phyloP scores from a whole-genome alignment of 129 eudicot genomes.

The Pseudognaphalium luteoalbum region DNA sequence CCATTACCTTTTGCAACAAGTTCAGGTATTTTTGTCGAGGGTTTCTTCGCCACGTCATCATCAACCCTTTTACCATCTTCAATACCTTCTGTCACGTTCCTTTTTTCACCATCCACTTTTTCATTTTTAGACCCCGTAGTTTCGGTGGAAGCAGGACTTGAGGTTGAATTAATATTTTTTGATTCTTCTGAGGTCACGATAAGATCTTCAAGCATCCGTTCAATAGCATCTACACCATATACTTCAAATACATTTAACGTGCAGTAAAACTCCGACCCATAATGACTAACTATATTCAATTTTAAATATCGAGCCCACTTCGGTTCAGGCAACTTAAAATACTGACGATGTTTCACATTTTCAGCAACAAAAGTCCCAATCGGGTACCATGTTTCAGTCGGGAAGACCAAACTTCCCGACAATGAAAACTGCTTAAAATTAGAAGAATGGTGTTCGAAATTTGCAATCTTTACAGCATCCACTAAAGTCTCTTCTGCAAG shows the following conservation, averaged over 20 bases:
- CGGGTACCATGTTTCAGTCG: slow-evolving; percentile 66
- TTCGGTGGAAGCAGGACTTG: slow-evolving; percentile 32
- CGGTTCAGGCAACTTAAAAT: slow-evolving; percentile 77
- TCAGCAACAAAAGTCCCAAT: slow-evolving; percentile 86
- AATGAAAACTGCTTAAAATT: slow-evolving; percentile 77
- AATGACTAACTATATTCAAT: slow-evolving; percentile 75
- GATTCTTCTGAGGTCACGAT: slow-evolving; percentile 66
- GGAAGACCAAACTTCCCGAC: slow-evolving; percentile 77
- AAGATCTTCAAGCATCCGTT: slow-evolving; percentile 95
- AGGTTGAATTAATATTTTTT: slow-evolving; percentile 42
- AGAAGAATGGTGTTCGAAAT: slow-evolving; percentile 92
- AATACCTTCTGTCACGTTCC: slow-evolving; percentile 38
- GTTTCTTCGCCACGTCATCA: slow-evolving; percentile 42
- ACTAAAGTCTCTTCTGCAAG: slow-evolving; percentile 90
- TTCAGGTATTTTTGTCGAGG: slow-evolving; percentile 49
- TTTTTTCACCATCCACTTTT: slow-evolving; percentile 36
- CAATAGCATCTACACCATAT: slow-evolving; percentile 91
- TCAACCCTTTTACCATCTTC: slow-evolving; percentile 50
- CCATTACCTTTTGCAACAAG: slow-evolving; percentile 55
- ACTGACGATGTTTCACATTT: slow-evolving; percentile 75
- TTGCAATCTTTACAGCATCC: slow-evolving; percentile 85
- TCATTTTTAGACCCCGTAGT: slow-evolving; percentile 33
- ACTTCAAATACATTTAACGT: slow-evolving; percentile 80
- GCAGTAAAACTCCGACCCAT: slow-evolving; percentile 92
- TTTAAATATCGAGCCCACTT: slow-evolving; percentile 84